These are phyloP conservation scores for Pugionium dolabratum DNA, from an alignment of 345 rosid genomes.

Conservation along the genomic window DNA sequence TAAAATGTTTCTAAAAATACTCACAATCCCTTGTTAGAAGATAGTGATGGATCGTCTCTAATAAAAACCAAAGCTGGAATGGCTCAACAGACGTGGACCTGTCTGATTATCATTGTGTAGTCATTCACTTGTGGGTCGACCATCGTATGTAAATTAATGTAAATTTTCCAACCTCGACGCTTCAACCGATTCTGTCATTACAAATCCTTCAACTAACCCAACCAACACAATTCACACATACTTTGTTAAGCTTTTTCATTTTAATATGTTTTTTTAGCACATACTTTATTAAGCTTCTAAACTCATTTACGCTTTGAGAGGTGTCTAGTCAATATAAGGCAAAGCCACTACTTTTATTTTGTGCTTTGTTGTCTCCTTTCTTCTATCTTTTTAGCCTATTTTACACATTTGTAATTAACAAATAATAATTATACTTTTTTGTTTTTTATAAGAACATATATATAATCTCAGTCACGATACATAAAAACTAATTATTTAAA, in stretches of 20 bases:
- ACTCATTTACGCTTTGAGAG: slow-evolving; percentile 20
- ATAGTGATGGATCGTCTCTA: too few species aligned
- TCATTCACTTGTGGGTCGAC: slow-evolving; percentile 26
- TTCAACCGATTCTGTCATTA: slow-evolving; percentile 38
- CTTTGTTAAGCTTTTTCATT: neutral
- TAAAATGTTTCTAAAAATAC: too few species aligned
- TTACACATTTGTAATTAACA: slow-evolving; percentile 16
- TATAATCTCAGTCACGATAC: neutral
- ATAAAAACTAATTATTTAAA: neutral
- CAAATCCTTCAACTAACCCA: slow-evolving; percentile 30
- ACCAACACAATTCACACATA: slow-evolving; percentile 20
- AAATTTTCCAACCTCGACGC: slow-evolving; percentile 31
- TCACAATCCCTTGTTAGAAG: too few species aligned
- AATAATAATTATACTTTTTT: neutral
- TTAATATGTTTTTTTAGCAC: neutral
- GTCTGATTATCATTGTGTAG: slow-evolving; percentile 26
- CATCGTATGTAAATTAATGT: slow-evolving; percentile 23
- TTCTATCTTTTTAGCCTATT: slow-evolving; percentile 18
- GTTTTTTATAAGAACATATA: neutral
- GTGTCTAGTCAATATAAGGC: slow-evolving; percentile 30
- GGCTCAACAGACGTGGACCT: slow-evolving; percentile 15
- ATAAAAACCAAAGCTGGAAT: neutral
- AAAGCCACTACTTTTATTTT: slow-evolving; percentile 26
- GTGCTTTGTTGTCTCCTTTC: slow-evolving; percentile 29
- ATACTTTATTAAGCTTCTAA: slow-evolving; percentile 10